These are phyloP conservation scores for Candida arabinofermentans DNA, from an alignment of 805 yeast genomes.

Conservation along the genomic window DNA sequence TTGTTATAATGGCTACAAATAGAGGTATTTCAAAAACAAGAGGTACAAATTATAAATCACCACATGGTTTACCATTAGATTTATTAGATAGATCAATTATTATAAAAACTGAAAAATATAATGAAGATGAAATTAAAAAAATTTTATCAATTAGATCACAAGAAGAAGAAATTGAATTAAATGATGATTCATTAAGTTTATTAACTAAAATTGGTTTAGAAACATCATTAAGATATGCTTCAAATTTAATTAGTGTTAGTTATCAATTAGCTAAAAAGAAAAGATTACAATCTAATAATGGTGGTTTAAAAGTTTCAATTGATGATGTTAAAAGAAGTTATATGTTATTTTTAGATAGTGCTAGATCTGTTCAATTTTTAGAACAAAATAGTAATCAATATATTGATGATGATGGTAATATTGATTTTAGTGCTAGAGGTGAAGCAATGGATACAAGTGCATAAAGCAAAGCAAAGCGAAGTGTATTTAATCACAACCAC, in stretches of 20 bases:
- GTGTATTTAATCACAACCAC: too few relatives aligned
- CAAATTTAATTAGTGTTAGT: slow-evolving; percentile 88
- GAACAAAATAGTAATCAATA: slow-evolving; percentile 48
- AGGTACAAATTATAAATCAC: slow-evolving; percentile 86
- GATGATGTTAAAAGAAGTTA: slow-evolving; percentile 83
- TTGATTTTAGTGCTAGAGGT: slow-evolving; percentile 42
- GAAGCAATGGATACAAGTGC: slow-evolving; percentile 35
- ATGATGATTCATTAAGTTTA: slow-evolving; percentile 65
- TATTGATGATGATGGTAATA: slow-evolving; percentile 77
- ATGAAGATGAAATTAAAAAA: slow-evolving; percentile 71
- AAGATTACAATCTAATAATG: too few relatives aligned
- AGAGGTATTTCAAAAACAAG: slow-evolving; percentile 89
- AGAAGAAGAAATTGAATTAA: slow-evolving; percentile 67
- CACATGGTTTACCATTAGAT: slow-evolving; percentile 97
- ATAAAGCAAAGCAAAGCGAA: slow-evolving; percentile 1
- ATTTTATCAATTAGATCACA: slow-evolving; percentile 80
- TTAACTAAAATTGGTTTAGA: slow-evolving; percentile 70
- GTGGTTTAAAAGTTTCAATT: slow-evolving; percentile 49
- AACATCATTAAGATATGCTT: slow-evolving; percentile 85
- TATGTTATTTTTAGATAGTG: slow-evolving; percentile 77
- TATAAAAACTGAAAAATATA: slow-evolving; percentile 88
- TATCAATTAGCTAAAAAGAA: slow-evolving; percentile 78
- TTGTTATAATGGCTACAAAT: slow-evolving; percentile 93
- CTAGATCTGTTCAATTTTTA: slow-evolving; percentile 71
- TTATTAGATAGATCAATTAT: slow-evolving; percentile 86